Percentiles rank a stretch among this genome's conserved stretches.
Evolutionary conservation across 1,284 basidiomycete species (phyloP).

Genomic region (Ceratobasidium sp.): DNA sequence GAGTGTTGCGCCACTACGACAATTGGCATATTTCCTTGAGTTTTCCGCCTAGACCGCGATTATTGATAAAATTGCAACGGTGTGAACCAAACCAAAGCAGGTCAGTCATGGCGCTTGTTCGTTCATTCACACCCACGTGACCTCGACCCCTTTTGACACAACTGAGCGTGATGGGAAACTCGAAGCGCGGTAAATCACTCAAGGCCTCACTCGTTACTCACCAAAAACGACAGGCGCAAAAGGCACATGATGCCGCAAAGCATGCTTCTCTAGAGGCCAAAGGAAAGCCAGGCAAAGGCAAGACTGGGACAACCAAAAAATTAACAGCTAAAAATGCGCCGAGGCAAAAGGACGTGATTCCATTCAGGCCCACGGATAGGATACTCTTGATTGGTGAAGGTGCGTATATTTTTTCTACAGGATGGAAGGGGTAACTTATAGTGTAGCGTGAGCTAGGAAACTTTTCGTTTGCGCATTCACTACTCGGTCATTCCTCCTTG

Average conservation of each 20-base stretch:
- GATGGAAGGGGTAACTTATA: background rate
- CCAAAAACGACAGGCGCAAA: conserved; percentile 26
- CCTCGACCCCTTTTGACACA: background rate
- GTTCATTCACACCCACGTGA: too few relatives aligned
- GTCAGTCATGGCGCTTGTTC: too few relatives aligned
- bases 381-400: conserved; percentile 92
- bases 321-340: background rate
- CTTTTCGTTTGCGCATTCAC: conserved; percentile 87
- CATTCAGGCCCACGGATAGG: conserved; percentile 75
- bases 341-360: conserved; percentile 52
- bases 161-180: conserved; percentile 8
- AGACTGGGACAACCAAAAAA: background rate
- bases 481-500: conserved; percentile 59
- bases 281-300: conserved; percentile 6
- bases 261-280: conserved; percentile 21
- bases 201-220: background rate
- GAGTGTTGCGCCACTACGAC: too few relatives aligned
- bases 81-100: too few relatives aligned
- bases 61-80: too few relatives aligned
- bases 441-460: conserved; percentile 58
- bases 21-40: too few relatives aligned
- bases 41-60: too few relatives aligned
- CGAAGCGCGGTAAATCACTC: conserved; percentile 15
- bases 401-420: conserved; percentile 31
- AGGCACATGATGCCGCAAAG: conserved; percentile 1